These are phyloP conservation scores for Dimargaris cristalligena DNA, from an alignment of 192 early-diverging fungal species.

Conservation along the genomic window DNA sequence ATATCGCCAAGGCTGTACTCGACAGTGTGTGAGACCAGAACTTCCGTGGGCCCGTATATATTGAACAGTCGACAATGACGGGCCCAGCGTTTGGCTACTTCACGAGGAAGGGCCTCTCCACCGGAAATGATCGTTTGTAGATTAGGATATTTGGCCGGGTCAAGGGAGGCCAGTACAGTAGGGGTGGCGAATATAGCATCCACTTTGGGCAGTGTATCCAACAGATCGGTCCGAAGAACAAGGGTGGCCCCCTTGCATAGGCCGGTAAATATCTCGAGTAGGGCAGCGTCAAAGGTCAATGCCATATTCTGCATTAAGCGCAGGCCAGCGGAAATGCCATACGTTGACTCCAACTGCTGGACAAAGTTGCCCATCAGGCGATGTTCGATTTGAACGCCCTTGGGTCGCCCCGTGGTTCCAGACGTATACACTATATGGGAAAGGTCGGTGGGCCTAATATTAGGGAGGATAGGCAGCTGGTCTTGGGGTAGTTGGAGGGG, in stretches of 20 bases:
- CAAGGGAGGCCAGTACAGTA: not conserved
- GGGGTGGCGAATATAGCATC: not conserved
- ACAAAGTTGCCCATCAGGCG: not conserved
- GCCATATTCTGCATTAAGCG: no score
- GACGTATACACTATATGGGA: conserved; percentile 1
- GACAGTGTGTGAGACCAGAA: not conserved
- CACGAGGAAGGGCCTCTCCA: not conserved
- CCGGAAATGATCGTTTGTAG: not conserved
- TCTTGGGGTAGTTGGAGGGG: not conserved
- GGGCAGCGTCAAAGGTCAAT: not conserved
- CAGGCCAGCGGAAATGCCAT: not conserved
- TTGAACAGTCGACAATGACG: not conserved
- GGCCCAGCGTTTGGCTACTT: not conserved
- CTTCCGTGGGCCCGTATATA: not conserved
- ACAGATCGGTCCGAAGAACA: not conserved
- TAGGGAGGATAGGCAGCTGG: not conserved
- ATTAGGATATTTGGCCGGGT: not conserved
- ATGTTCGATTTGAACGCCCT: not conserved
- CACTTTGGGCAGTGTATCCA: not conserved
- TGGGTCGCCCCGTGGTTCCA: conserved; percentile 2
- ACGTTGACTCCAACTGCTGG: no score
- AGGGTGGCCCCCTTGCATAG: not conserved
- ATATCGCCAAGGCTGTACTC: not conserved
- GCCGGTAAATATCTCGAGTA: not conserved
- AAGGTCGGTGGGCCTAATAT: not conserved